A percentile compares a stretch with the other conserved stretches of the same genome.
Conservation (phyloP, 2,329 filamentous ascomycete species). For the Rhynchosporium agropyri region DNA sequence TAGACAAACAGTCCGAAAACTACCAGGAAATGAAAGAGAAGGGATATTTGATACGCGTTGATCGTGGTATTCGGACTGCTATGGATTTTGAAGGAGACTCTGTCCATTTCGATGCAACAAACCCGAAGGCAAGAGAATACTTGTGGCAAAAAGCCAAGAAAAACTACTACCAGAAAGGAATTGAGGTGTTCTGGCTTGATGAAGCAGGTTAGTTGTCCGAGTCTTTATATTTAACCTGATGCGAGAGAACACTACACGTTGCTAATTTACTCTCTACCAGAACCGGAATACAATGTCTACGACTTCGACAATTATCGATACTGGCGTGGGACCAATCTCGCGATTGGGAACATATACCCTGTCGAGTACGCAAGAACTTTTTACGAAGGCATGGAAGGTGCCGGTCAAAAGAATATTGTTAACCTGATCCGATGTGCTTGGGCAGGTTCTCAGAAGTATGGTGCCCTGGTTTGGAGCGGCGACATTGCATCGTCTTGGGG, state of each 20-base stretch:
- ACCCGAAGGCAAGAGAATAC: constrained; percentile 58
- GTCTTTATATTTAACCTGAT: too few species aligned
- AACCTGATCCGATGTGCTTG: constrained; percentile 61
- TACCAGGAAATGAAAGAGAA: constrained; percentile 63
- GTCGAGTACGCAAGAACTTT: constrained; percentile 60
- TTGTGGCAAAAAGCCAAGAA: constrained; percentile 61
- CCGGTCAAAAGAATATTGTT: constrained; percentile 59
- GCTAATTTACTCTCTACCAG: constrained; percentile 36
- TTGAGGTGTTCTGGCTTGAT: constrained; percentile 69
- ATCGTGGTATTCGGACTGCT: constrained; percentile 59
- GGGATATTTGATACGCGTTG: constrained; percentile 61
- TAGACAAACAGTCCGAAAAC: constrained; percentile 61
- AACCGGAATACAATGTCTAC: constrained; percentile 66
- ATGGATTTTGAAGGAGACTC: constrained; percentile 63
- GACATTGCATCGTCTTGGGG: constrained; percentile 68
- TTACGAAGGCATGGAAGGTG: constrained; percentile 58
- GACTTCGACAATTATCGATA: constrained; percentile 70
- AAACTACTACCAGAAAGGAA: constrained; percentile 64
- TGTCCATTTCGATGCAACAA: constrained; percentile 65
- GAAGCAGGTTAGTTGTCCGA: constrained; percentile 50
- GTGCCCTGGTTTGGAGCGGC: constrained; percentile 67
- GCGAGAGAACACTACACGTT: not conserved
- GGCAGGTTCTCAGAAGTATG: constrained; percentile 64
- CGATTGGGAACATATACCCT: constrained; percentile 64
- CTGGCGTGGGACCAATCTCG: constrained; percentile 54